These are phyloP conservation scores for Oidiodendron maius DNA, from an alignment of 495 filamentous ascomycete genomes.

Conservation along the genomic window DNA sequence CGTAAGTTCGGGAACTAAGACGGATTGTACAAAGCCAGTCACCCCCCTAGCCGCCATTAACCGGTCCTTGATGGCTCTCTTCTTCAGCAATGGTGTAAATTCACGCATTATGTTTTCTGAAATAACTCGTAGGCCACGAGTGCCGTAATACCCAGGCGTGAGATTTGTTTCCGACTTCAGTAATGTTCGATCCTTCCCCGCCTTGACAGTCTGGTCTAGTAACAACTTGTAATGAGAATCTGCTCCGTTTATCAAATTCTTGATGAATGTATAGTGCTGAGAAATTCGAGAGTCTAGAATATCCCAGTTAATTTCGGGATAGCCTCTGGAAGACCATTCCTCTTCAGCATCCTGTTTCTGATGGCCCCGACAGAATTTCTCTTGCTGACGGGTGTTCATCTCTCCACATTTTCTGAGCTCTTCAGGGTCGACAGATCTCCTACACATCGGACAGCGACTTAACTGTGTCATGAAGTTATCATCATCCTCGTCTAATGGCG, in stretches of 20 bases:
- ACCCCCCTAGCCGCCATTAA: conserved; percentile 66
- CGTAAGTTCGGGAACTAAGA: conserved; percentile 82
- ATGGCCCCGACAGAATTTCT: conserved; percentile 69
- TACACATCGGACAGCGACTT: conserved; percentile 61
- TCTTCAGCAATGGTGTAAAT: conserved; percentile 56
- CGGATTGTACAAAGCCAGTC: conserved; percentile 71
- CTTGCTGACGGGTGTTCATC: conserved; percentile 56
- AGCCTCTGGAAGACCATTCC: conserved; percentile 58
- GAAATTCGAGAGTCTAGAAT: conserved; percentile 57
- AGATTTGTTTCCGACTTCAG: conserved; percentile 35
- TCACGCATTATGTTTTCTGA: conserved; percentile 57
- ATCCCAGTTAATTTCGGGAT: conserved; percentile 77
- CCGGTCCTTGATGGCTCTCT: conserved; percentile 57
- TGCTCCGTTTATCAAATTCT: conserved; percentile 51
- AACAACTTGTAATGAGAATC: conserved; percentile 57
- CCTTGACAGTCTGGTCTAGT: conserved; percentile 51
- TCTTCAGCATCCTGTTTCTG: conserved; percentile 48
- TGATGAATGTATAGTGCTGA: conserved; percentile 47
- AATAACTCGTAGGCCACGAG: conserved; percentile 61
- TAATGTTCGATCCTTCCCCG: conserved; percentile 56
- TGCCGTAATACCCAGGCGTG: conserved; percentile 82
- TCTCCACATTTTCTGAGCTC: conserved; percentile 36
- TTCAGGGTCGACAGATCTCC: conserved; percentile 47
- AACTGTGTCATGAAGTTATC: conserved; percentile 15
- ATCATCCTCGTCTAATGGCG: conserved; percentile 4